A percentile compares a stretch with the other conserved stretches of the same genome.
Evolutionary conservation across 2,329 filamentous ascomycete species (phyloP).

Genomic region (Fusarium sterilihyphosum): DNA sequence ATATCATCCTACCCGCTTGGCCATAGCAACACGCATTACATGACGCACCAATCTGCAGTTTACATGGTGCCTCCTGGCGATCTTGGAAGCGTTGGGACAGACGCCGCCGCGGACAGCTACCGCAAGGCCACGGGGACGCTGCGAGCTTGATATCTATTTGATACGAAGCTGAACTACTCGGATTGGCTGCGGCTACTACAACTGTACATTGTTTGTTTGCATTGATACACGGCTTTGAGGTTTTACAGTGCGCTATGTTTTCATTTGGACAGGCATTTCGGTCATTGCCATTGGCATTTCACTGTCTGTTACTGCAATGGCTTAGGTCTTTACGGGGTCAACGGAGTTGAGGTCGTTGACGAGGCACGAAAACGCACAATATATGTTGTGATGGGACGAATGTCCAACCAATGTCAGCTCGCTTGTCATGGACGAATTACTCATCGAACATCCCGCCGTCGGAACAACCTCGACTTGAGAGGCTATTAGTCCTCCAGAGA

Average conservation of each 20-base stretch:
- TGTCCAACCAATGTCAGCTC: not conserved
- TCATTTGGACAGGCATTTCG: not conserved
- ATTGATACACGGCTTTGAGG: not conserved
- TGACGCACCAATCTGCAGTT: constrained; percentile 20
- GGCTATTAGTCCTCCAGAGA: not conserved
- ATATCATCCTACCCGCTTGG: constrained; percentile 22
- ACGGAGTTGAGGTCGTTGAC: not conserved
- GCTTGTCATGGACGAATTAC: constrained; percentile 18
- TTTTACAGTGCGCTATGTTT: constrained; percentile 12
- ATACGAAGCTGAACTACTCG: not conserved
- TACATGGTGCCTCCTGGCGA: constrained; percentile 36
- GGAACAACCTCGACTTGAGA: constrained; percentile 9
- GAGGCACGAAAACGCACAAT: constrained; percentile 7
- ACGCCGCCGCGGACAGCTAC: constrained; percentile 20
- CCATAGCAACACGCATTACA: constrained; percentile 13
- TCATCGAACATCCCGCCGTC: constrained; percentile 8
- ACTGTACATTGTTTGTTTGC: constrained; percentile 4
- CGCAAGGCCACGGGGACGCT: constrained; percentile 33
- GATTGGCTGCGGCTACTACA: not conserved
- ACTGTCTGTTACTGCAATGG: not conserved
- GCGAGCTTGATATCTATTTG: constrained; percentile 16
- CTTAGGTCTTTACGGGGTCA: not conserved
- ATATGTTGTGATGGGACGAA: constrained; percentile 2
- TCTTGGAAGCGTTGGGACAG: constrained; percentile 14
- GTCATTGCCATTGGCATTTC: not conserved